Conservation (phyloP, 345 rosid species). For the Draba incana region DNA sequence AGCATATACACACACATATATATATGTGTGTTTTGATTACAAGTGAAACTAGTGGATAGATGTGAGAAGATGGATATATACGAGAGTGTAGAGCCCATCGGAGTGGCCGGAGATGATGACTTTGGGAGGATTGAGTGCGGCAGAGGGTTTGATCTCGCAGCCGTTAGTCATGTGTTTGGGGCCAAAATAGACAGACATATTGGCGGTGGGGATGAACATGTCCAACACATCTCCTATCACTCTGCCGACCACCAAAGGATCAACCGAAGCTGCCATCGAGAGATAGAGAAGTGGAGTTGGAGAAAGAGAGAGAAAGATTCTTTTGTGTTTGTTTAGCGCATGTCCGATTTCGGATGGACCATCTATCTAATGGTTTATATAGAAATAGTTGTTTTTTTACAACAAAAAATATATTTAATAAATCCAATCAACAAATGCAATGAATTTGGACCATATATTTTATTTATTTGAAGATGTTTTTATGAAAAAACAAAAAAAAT, state of each 20-base stretch:
- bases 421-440: constrained; percentile 27
- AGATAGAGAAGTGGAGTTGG: neutral
- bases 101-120: constrained; percentile 64
- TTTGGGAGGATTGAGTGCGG: constrained; percentile 58
- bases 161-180: constrained; percentile 80
- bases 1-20: neutral
- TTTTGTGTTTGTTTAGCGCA: constrained; percentile 36
- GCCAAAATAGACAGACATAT: constrained; percentile 66
- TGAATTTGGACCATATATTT: constrained; percentile 21
- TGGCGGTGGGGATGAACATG: constrained; percentile 71
- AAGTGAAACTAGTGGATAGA: neutral
- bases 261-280: constrained; percentile 71
- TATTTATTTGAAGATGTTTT: too few relatives aligned
- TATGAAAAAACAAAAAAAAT: too few relatives aligned
- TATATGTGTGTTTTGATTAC: too few relatives aligned
- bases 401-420: neutral
- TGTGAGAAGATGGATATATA: constrained; percentile 23
- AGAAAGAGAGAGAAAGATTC: neutral
- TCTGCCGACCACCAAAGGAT: constrained; percentile 82
- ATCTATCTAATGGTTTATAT: constrained; percentile 27
- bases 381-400: neutral
- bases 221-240: constrained; percentile 88
- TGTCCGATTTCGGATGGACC: constrained; percentile 31
- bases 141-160: constrained; percentile 84
- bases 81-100: constrained; percentile 72